phyloP scores from a whole-genome alignment of 768 basidiomycete genomes.

The Ramaria sp. region DNA sequence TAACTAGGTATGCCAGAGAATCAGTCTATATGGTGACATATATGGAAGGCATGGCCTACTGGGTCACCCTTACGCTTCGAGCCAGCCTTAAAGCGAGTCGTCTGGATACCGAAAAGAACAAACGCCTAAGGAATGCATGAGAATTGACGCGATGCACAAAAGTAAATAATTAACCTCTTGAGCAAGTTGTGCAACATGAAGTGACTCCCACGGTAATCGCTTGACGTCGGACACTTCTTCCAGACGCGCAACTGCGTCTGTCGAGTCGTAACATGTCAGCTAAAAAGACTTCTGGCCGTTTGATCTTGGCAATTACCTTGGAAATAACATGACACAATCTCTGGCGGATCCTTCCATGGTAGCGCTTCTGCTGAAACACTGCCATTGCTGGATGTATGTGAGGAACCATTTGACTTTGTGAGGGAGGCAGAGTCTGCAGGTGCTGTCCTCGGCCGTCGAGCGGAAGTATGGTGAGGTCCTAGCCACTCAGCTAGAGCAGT shows the following conservation, averaged over 20 bases:
- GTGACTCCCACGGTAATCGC: constrained; percentile 38
- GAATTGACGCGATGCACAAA: neutral
- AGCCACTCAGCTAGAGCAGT: constrained; percentile 63
- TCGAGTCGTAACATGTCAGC: neutral
- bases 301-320: constrained; percentile 32
- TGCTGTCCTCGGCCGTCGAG: constrained; percentile 35
- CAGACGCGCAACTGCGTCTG: constrained; percentile 51
- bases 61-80: constrained; percentile 61
- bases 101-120: constrained; percentile 59
- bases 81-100: constrained; percentile 59
- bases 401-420: constrained; percentile 16
- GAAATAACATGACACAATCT: constrained; percentile 46
- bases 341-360: constrained; percentile 50
- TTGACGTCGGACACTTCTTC: constrained; percentile 28
- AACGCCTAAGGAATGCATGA: constrained; percentile 41
- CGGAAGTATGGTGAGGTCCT: constrained; percentile 62
- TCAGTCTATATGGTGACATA: neutral
- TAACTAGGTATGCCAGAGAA: constrained; percentile 32
- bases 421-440: constrained; percentile 26
- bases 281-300: too few species aligned
- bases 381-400: constrained; percentile 26
- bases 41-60: constrained; percentile 36
- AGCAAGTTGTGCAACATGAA: constrained; percentile 62
- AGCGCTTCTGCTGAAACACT: constrained; percentile 38
- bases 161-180: constrained; percentile 47